Conservation (phyloP, 208 protist genomes). For the Leishmania gerbilli region DNA sequence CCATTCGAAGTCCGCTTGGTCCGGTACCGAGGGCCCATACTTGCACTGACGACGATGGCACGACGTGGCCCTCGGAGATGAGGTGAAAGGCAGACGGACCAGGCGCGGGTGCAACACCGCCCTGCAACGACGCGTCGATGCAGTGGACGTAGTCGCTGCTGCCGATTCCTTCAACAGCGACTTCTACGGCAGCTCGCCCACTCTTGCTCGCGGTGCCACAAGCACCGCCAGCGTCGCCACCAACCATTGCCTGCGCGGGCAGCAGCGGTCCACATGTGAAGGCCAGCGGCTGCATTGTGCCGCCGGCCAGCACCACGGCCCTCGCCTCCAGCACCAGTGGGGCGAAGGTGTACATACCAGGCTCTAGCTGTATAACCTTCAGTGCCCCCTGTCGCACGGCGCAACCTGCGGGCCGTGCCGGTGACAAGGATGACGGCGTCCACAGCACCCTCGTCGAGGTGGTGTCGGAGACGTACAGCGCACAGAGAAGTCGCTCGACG, state of each 20-base stretch:
- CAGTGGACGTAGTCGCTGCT: neutral
- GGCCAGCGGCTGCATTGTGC: slow-evolving; percentile 93
- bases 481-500: slow-evolving; percentile 30
- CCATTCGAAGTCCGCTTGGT: slow-evolving; percentile 56
- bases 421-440: neutral
- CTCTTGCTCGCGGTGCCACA: neutral
- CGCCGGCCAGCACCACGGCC: slow-evolving; percentile 85
- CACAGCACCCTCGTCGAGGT: slow-evolving; percentile 32
- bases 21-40: slow-evolving; percentile 67
- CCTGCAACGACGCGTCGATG: neutral
- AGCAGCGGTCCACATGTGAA: slow-evolving; percentile 84
- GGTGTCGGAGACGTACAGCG: slow-evolving; percentile 32
- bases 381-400: slow-evolving; percentile 4
- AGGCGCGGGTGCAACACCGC: neutral
- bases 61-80: slow-evolving; percentile 82
- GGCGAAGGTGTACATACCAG: slow-evolving; percentile 59
- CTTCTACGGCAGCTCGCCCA: neutral
- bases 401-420: neutral
- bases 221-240: neutral
- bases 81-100: slow-evolving; percentile 29
- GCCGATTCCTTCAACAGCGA: neutral
- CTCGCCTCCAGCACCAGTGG: slow-evolving; percentile 56
- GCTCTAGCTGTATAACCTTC: slow-evolving; percentile 73
- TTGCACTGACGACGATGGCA: slow-evolving; percentile 74
- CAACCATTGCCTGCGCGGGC: neutral